Evolutionary conservation across 2,329 filamentous ascomycete genomes (phyloP).

Genomic region (Pestalotiopsis fici): DNA sequence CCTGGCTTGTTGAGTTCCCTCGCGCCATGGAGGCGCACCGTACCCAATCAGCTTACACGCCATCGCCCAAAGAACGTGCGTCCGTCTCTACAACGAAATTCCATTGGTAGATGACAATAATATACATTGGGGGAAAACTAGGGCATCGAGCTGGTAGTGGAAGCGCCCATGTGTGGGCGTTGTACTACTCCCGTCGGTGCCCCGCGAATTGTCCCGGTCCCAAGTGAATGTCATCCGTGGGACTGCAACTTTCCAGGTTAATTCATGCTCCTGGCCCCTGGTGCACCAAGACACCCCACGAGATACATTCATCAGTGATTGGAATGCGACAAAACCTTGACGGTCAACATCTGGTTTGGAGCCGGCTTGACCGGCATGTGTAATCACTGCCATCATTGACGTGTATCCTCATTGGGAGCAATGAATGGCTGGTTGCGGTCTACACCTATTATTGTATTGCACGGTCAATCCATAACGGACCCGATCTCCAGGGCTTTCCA

Average conservation of each 20-base stretch:
- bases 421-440: background rate
- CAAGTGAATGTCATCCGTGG: background rate
- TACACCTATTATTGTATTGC: background rate
- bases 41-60: conserved; percentile 21
- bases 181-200: background rate
- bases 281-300: background rate
- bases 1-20: conserved; percentile 16
- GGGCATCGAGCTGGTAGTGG: background rate
- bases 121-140: background rate
- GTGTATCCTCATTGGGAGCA: background rate
- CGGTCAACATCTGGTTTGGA: background rate
- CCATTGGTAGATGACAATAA: background rate
- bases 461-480: background rate
- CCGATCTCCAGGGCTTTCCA: background rate
- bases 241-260: background rate
- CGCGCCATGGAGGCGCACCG: conserved; percentile 13
- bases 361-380: background rate
- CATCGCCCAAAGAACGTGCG: background rate
- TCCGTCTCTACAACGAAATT: background rate
- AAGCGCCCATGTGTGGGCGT: background rate
- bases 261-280: background rate
- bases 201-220: background rate
- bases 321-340: background rate
- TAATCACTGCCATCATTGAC: background rate
- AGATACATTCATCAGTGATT: background rate